Conservation (phyloP, 495 filamentous ascomycete species). For the Hypomontagnella monticulosa region DNA sequence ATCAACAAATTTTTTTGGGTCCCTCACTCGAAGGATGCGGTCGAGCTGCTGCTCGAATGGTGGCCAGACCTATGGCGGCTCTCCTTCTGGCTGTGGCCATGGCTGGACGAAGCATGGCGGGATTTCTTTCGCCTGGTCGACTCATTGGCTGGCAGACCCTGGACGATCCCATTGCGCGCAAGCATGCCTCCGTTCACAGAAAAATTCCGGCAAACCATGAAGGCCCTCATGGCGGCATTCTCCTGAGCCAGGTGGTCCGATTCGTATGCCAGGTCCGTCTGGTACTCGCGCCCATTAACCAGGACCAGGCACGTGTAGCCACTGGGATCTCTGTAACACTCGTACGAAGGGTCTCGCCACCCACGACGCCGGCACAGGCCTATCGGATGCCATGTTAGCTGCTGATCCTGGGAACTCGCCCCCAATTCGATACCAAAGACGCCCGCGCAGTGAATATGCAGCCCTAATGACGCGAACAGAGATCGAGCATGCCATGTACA, state of each 20-base stretch:
- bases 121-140: constrained; percentile 59
- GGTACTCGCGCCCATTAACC: constrained; percentile 97
- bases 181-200: constrained; percentile 96
- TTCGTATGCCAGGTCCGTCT: constrained; percentile 85
- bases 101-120: constrained; percentile 54
- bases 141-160: constrained; percentile 80
- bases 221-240: constrained; percentile 95
- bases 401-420: constrained; percentile 46
- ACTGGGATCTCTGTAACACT: constrained; percentile 73
- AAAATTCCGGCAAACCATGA: constrained; percentile 98
- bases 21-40: constrained; percentile 62
- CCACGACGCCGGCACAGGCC: constrained; percentile 95
- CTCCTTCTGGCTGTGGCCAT: constrained; percentile 50
- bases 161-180: constrained; percentile 82
- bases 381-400: constrained; percentile 63
- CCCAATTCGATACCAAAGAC: constrained; percentile 46
- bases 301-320: constrained; percentile 92
- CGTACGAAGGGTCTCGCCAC: constrained; percentile 93
- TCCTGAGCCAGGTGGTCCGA: constrained; percentile 86
- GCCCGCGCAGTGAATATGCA: constrained; percentile 39
- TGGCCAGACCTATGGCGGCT: constrained; percentile 57
- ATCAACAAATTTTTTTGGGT: constrained; percentile 7
- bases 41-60: constrained; percentile 68
- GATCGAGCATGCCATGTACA: constrained; percentile 47
- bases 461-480: constrained; percentile 50